Conservation (phyloP, 345 rosid genomes). For the Hibiscus mutabilis region DNA sequence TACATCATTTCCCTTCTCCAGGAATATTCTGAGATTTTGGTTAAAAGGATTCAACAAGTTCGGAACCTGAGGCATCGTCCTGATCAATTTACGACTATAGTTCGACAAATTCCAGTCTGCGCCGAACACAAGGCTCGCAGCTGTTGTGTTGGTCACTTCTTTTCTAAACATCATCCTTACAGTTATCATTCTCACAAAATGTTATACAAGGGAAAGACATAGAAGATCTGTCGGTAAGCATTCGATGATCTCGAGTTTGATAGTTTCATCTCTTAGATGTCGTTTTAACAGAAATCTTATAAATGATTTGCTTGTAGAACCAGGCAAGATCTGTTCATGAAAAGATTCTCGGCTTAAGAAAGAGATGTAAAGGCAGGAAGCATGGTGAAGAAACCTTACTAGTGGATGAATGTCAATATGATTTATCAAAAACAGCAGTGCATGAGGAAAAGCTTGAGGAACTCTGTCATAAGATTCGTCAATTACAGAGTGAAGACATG, state of each 20-base stretch:
- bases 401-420: slow-evolving; percentile 22
- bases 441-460: slow-evolving; percentile 64
- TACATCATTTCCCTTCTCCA: slow-evolving; percentile 19
- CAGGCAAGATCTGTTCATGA: slow-evolving; percentile 42
- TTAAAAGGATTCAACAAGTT: slow-evolving; percentile 53
- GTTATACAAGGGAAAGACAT: slow-evolving; percentile 57
- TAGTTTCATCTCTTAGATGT: not conserved
- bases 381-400: slow-evolving; percentile 26
- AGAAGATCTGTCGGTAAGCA: slow-evolving; percentile 50
- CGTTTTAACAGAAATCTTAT: not conserved
- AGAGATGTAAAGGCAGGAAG: slow-evolving; percentile 20
- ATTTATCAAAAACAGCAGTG: slow-evolving; percentile 22
- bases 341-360: slow-evolving; percentile 40
- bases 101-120: slow-evolving; percentile 69
- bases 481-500: slow-evolving; percentile 44
- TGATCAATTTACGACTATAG: slow-evolving; percentile 71
- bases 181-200: slow-evolving; percentile 63
- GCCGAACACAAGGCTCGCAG: slow-evolving; percentile 41
- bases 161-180: slow-evolving; percentile 57
- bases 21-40: slow-evolving; percentile 69
- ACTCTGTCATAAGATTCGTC: slow-evolving; percentile 39
- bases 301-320: slow-evolving; percentile 32
- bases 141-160: slow-evolving; percentile 76
- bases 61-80: slow-evolving; percentile 48
- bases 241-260: not conserved